Percentiles rank a stretch among this genome's conserved stretches.
Conservation (phyloP, 371 early-diverging fungal genomes). For the Antonospora locustae region DNA sequence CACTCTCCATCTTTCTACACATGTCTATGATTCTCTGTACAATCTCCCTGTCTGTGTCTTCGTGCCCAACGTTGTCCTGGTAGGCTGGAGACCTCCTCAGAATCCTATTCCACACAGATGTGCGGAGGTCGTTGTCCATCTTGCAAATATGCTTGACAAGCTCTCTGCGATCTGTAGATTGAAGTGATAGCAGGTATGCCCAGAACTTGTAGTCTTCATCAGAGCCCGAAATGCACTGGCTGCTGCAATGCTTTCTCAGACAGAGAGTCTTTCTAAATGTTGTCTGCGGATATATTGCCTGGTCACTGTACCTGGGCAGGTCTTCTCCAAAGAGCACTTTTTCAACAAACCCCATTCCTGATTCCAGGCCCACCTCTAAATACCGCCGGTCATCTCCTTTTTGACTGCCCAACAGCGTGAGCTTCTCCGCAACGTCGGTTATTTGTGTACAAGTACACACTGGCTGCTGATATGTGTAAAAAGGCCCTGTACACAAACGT, state of each 20-base stretch:
- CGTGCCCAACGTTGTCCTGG: no score
- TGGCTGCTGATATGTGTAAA: no score
- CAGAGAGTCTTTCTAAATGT: slow-evolving; percentile 21
- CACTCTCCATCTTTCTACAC: no score
- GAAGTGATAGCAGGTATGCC: slow-evolving; percentile 19
- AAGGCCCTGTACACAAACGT: no score
- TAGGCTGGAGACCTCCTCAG: no score
- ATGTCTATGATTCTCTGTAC: no score
- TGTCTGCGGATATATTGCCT: slow-evolving; percentile 12
- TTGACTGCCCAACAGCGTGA: no score
- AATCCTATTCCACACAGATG: slow-evolving; percentile 20
- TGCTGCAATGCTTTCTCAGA: slow-evolving; percentile 28
- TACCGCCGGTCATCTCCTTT: no score
- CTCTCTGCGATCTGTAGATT: slow-evolving; percentile 6
- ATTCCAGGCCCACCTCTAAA: no score
- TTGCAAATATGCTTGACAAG: slow-evolving; percentile 11
- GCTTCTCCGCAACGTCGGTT: no score
- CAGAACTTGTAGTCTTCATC: slow-evolving; percentile 30
- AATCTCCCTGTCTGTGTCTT: no score
- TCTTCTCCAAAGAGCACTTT: slow-evolving; percentile 15
- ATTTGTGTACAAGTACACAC: no score
- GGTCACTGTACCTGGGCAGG: slow-evolving; percentile 14
- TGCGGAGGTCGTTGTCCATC: slow-evolving; percentile 2
- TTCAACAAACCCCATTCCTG: slow-evolving; percentile 27
- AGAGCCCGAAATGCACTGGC: background rate